These are phyloP conservation scores for Beauveria australis DNA, from an alignment of 2,329 filamentous ascomycete genomes.

Conservation along the genomic window DNA sequence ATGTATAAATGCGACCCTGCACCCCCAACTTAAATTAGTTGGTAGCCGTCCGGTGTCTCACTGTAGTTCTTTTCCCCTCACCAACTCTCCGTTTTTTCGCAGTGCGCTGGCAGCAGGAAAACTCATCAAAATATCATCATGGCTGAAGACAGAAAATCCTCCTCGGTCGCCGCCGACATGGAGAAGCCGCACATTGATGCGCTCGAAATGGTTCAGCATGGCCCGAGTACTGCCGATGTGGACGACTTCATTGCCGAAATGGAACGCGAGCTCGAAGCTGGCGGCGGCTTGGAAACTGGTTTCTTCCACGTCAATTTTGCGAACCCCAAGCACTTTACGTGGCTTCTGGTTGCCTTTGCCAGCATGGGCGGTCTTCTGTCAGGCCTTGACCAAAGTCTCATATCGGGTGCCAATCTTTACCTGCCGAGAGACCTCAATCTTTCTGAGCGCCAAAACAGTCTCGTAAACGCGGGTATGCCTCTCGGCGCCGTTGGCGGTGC, in stretches of 20 bases:
- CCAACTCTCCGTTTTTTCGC: neutral
- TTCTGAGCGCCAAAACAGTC: constrained; percentile 47
- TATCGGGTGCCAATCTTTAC: constrained; percentile 62
- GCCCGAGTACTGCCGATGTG: constrained; percentile 23
- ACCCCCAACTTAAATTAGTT: neutral
- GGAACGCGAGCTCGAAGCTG: constrained; percentile 31
- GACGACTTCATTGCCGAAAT: constrained; percentile 32
- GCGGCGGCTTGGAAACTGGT: constrained; percentile 25
- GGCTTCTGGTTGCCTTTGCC: constrained; percentile 61
- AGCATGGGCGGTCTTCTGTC: constrained; percentile 67
- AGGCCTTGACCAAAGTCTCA: constrained; percentile 65
- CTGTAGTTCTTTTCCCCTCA: neutral
- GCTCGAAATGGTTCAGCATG: constrained; percentile 27
- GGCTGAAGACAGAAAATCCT: constrained; percentile 1
- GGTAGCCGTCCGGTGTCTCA: neutral
- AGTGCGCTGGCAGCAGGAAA: neutral
- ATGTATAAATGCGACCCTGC: constrained; percentile 1
- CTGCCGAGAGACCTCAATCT: constrained; percentile 52
- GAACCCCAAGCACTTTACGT: constrained; percentile 58
- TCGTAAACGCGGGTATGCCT: constrained; percentile 64
- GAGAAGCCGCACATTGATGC: constrained; percentile 25
- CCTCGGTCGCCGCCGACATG: neutral
- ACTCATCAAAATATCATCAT: neutral
- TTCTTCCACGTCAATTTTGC: constrained; percentile 50
- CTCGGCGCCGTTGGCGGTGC: constrained; percentile 65